Base-by-base conservation (phyloP, 2,329 filamentous ascomycete genomes). In the Alternaria sp. region DNA sequence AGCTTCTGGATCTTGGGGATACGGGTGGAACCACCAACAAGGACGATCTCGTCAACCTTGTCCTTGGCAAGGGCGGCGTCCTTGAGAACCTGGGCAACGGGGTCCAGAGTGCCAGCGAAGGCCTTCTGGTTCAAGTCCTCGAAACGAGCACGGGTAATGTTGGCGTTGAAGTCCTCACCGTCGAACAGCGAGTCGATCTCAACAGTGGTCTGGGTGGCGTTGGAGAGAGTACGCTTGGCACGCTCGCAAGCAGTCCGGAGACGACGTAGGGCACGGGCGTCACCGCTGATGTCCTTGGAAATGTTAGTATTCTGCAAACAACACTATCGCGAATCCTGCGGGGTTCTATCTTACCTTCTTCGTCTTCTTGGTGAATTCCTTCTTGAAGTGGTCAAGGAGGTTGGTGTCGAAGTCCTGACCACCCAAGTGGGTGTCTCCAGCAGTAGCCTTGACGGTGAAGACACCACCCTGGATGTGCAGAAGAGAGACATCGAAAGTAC, bases 401-500 rank as follows among this genome's bases (percentile, higher is more conserved):
- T 94, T 94, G 77, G 92, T 97, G 78, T 98, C 95, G 80, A 98
- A 98, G 79, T 97, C 94, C 80, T 95, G 36, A 90, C 24, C 94
- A 87, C 94, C 94, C 81, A 97, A 85, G 81, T 97, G 94, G 77
- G 93, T 97, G 34, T 99, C 94, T 89, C 95, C 95, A 77, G 94
- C 94, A 62, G 95, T 98, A 65, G 94, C 94, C 89, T 96, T 96
- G 81, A 98, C 95, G 69, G 94, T 97, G 88, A 99, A 99, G 77
- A 99, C 95, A 87, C 95, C 95, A 80, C 94, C 94, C 85, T 98
- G 93, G 81, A 99, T 98, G 88, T 97, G 94, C 46, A 99, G 89
- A 72, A 98, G 92, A 67, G 95, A 98, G 28, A 99, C 95, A 97
- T 99, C 95, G 85, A 99, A 99, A 81, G 95, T 99, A 88, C 95